phyloP scores from a whole-genome alignment of 441 rosid genomes.

The Syzygium syzygioides region DNA sequence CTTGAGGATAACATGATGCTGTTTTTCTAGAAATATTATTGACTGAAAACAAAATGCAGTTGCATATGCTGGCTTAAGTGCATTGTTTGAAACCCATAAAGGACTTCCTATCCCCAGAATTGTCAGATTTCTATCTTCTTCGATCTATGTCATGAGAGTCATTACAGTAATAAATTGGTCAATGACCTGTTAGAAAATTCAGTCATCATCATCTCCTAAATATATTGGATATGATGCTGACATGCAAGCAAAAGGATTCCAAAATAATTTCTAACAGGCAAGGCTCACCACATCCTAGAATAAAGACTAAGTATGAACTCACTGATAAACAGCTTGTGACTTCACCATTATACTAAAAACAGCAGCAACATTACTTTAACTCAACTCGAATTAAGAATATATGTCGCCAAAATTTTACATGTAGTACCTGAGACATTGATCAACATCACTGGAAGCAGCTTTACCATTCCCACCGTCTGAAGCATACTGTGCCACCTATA shows the following conservation, averaged over 20 bases:
- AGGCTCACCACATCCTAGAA: neutral
- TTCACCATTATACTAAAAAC: neutral
- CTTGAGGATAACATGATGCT: neutral
- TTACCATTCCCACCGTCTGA: constrained; percentile 70
- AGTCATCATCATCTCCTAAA: neutral
- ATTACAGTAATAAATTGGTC: neutral
- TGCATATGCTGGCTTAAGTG: neutral
- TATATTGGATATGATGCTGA: neutral
- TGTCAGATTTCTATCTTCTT: neutral
- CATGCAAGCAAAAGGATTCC: neutral
- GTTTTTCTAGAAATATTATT: neutral
- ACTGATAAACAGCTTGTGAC: neutral
- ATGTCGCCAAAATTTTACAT: neutral
- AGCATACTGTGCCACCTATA: constrained; percentile 92
- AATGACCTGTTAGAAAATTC: neutral
- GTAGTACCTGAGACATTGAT: constrained; percentile 70
- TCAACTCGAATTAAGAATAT: neutral
- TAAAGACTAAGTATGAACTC: neutral
- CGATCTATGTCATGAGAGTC: neutral
- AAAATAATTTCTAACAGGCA: neutral
- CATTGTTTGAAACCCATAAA: neutral
- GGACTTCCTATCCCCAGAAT: neutral
- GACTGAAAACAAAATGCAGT: neutral
- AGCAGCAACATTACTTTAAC: neutral
- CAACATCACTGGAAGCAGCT: constrained; percentile 59